Base-by-base conservation (phyloP, 75 land plant species). In the Adiantum capillusveneris region DNA sequence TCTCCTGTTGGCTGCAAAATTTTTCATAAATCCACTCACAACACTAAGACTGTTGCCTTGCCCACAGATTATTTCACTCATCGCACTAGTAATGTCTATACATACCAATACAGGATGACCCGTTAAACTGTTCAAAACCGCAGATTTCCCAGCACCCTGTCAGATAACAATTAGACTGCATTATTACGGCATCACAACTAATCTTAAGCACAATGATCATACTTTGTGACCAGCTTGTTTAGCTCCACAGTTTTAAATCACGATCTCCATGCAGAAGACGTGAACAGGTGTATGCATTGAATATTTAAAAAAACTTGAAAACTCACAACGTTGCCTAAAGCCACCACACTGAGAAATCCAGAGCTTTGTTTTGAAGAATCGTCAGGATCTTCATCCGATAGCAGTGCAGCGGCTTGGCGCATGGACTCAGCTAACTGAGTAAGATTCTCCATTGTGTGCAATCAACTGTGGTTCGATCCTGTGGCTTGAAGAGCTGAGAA, bases 141-240 rank as follows among this genome's bases (percentile, higher is more conserved):
- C 99, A 55, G 99, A 95, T 66, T 95, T 95, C 17, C 99, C 99
- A 46, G 99, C 96, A 39, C 99, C 97, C 99, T 95, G 79, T 16
- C 34, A 3, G 37, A 1, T 42, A 46, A 39, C 13, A 5, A 46
- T 46, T n/a, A 46, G 49, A n/a, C 6, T 46, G 17, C 7, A 39
- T 9, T 39, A 39, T 13, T 9, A 13, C 42, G n/a, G n/a, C 13
- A 39, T 13, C 42, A 39, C 12, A 13, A 13, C 42, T 39, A 7
- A 39, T 39, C 7, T 9, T 39, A 39, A 39, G 42, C 7, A 39
- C 42, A 39, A 39, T 39, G 42, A 39, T 39, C n/a, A n/a, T n/a
- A n/a, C n/a, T 34, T 34, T 34, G 37, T 9, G 9, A 34, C 3
- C 3, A 34, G 37, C 9, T 34, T 34, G 9, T 34, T 34, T 5